phyloP scores from a whole-genome alignment of 2,329 filamentous ascomycete species.

The Talaromyces sp. region DNA sequence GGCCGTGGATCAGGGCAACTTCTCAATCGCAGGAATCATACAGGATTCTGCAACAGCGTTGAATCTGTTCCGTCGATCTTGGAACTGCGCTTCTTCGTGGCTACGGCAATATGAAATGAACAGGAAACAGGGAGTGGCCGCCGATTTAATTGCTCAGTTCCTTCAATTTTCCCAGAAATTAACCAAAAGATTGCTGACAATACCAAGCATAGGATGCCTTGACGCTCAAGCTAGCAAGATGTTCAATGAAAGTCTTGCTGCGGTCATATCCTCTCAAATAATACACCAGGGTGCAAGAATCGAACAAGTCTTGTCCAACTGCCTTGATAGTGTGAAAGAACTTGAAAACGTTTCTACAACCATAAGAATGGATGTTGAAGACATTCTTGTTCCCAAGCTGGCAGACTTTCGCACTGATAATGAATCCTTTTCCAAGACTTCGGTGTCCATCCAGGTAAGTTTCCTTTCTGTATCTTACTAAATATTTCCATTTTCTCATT shows the following conservation, averaged over 20 bases:
- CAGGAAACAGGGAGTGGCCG: conserved; percentile 14
- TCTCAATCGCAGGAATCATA: conserved; percentile 21
- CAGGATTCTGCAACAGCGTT: conserved; percentile 31
- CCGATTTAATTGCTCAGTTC: conserved; percentile 23
- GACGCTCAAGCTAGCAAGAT: conserved; percentile 24
- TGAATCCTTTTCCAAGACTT: conserved; percentile 17
- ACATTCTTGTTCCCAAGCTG: conserved; percentile 23
- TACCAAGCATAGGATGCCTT: conserved; percentile 16
- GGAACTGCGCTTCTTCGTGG: conserved; percentile 26
- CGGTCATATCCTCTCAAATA: conserved; percentile 23
- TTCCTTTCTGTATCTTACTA: not conserved
- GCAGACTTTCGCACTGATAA: conserved; percentile 19
- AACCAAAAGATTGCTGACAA: conserved; percentile 18
- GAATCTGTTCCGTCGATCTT: conserved; percentile 30
- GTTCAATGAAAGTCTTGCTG: conserved; percentile 27
- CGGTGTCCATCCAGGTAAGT: conserved; percentile 30
- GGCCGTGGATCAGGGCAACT: conserved; percentile 13
- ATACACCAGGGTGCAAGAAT: conserved; percentile 21
- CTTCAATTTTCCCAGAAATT: conserved; percentile 20
- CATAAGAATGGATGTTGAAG: conserved; percentile 20
- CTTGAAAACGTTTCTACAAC: conserved; percentile 16
- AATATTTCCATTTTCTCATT: not conserved
- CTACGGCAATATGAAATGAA: conserved; percentile 14
- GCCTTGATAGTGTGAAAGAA: conserved; percentile 24
- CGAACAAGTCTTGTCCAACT: conserved; percentile 26